A percentile compares a stretch with the other conserved stretches of the same genome.
phyloP scores from a whole-genome alignment of 2,329 filamentous ascomycete species.

The Aspergillus niger region DNA sequence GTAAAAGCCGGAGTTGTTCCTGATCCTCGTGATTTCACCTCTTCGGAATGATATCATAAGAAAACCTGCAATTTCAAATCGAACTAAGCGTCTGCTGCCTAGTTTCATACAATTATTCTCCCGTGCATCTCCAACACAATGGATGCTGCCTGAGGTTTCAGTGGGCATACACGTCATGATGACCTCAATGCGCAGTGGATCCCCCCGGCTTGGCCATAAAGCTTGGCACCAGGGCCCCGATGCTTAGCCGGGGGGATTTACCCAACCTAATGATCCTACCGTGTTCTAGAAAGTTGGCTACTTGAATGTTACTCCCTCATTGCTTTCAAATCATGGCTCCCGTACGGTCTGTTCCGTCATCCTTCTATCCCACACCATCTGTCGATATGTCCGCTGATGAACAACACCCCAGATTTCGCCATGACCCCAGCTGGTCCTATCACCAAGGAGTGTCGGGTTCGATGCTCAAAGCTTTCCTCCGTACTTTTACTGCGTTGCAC shows the following conservation, averaged over 20 bases:
- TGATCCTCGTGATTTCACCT: too few species aligned
- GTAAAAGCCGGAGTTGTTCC: too few species aligned
- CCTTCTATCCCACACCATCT: too few species aligned
- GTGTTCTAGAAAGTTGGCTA: too few species aligned
- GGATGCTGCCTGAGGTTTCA: neutral
- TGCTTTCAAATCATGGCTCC: neutral
- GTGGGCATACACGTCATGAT: neutral
- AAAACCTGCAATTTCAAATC: too few species aligned
- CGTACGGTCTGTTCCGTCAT: neutral
- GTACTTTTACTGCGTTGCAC: slow-evolving; percentile 8
- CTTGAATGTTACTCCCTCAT: too few species aligned
- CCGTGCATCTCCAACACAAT: too few species aligned
- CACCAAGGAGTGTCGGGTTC: slow-evolving; percentile 15
- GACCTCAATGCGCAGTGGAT: neutral
- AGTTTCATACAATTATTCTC: neutral
- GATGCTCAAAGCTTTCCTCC: slow-evolving; percentile 12
- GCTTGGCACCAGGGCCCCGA: neutral
- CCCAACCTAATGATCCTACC: too few species aligned
- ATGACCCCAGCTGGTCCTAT: slow-evolving; percentile 19
- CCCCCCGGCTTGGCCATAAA: neutral
- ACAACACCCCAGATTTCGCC: slow-evolving; percentile 8
- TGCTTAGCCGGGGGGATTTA: too few species aligned
- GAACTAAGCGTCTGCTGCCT: too few species aligned
- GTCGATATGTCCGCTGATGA: neutral
- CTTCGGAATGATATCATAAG: too few species aligned